phyloP scores from a whole-genome alignment of 805 yeast species.

The Ogataea trehalophila region DNA sequence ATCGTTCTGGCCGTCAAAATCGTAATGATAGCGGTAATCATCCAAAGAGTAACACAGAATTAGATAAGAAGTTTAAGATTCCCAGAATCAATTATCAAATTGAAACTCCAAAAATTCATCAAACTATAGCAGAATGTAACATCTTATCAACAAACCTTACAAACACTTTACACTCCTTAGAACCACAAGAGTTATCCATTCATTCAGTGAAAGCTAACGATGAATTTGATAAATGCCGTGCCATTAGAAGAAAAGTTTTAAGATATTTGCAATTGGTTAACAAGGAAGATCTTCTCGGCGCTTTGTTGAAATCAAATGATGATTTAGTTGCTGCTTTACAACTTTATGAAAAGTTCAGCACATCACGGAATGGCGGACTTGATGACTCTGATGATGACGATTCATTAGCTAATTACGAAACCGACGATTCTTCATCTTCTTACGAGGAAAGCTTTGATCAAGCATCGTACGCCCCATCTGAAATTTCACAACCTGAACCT shows the following conservation, averaged over 20 bases:
- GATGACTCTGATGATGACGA: constrained; percentile 31
- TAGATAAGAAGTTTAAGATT: constrained; percentile 49
- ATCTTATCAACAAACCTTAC: constrained; percentile 65
- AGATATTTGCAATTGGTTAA: constrained; percentile 80
- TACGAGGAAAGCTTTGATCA: neutral
- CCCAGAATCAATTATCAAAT: constrained; percentile 64
- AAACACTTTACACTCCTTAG: constrained; percentile 47
- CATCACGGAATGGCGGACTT: constrained; percentile 36
- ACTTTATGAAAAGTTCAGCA: constrained; percentile 55
- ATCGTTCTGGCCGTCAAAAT: neutral
- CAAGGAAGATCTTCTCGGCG: constrained; percentile 83
- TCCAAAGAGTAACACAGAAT: constrained; percentile 29
- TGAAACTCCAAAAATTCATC: constrained; percentile 69
- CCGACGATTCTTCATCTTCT: constrained; percentile 23
- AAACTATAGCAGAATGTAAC: constrained; percentile 68
- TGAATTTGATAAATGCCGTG: constrained; percentile 70
- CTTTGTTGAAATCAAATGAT: constrained; percentile 84
- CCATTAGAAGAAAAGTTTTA: constrained; percentile 70
- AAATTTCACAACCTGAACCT: neutral
- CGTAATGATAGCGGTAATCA: neutral
- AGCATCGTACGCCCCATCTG: neutral
- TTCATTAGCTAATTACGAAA: constrained; percentile 35
- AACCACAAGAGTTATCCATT: constrained; percentile 48
- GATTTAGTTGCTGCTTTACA: constrained; percentile 73
- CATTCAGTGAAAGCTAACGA: constrained; percentile 59